Percentiles rank a stretch among this genome's conserved stretches.
Evolutionary conservation across 495 filamentous ascomycete genomes (phyloP).

Genomic region (Penicillium chermesinum): DNA sequence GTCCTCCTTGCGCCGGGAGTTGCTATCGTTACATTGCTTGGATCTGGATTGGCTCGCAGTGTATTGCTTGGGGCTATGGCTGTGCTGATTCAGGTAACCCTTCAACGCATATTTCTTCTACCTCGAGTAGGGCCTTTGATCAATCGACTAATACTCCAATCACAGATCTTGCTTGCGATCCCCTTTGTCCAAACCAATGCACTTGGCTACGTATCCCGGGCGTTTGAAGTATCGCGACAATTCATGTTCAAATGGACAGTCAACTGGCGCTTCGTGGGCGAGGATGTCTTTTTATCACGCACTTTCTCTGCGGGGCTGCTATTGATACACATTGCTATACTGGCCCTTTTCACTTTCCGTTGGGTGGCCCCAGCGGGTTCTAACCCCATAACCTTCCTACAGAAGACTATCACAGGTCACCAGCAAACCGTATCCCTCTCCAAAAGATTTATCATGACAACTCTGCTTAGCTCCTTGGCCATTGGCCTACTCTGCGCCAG

Average conservation of each 20-base stretch:
- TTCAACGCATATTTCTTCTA: not conserved
- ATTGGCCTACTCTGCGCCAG: slow-evolving; percentile 89
- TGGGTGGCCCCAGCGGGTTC: slow-evolving; percentile 53
- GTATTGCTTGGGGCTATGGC: slow-evolving; percentile 66
- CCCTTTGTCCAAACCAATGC: slow-evolving; percentile 70
- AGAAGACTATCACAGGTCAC: slow-evolving; percentile 48
- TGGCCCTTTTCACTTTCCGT: slow-evolving; percentile 55
- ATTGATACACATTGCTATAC: slow-evolving; percentile 58
- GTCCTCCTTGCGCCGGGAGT: slow-evolving; percentile 78
- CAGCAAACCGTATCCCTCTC: slow-evolving; percentile 56
- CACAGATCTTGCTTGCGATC: slow-evolving; percentile 57
- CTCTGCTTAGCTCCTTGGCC: slow-evolving; percentile 71
- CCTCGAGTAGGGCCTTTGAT: not conserved
- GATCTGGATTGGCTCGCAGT: slow-evolving; percentile 55
- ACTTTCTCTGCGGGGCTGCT: slow-evolving; percentile 66
- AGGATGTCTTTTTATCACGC: slow-evolving; percentile 73
- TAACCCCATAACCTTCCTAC: slow-evolving; percentile 45
- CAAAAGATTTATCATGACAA: slow-evolving; percentile 69
- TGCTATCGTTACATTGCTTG: slow-evolving; percentile 65
- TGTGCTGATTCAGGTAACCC: slow-evolving; percentile 61
- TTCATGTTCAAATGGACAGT: slow-evolving; percentile 99
- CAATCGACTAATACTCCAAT: slow-evolving; percentile 4
- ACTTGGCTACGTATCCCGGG: slow-evolving; percentile 65
- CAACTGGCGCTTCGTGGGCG: slow-evolving; percentile 91
- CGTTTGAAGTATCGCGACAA: slow-evolving; percentile 82